These are phyloP conservation scores for Eucalyptus cloeziana DNA, from an alignment of 345 rosid species.

Conservation along the genomic window DNA sequence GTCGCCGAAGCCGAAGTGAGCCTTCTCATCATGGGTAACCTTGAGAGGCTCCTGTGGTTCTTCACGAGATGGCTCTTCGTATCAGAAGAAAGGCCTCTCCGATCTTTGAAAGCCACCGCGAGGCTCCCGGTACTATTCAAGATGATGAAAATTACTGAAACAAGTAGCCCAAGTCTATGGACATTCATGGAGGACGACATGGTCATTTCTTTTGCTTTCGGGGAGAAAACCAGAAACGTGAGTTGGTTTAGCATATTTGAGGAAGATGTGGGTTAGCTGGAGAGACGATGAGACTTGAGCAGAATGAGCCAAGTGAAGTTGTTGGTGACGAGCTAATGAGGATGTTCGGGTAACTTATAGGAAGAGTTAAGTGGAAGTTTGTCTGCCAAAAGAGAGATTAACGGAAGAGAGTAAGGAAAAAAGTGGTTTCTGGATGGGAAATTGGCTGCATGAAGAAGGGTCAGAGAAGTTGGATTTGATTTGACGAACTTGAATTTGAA, in stretches of 20 bases:
- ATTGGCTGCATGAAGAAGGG: neutral
- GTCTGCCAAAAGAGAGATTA: neutral
- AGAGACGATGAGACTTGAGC: neutral
- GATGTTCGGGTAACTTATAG: neutral
- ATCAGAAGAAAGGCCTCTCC: neutral
- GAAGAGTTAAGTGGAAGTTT: neutral
- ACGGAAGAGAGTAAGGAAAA: neutral
- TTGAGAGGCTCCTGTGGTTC: neutral
- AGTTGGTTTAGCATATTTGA: neutral
- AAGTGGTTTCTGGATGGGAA: neutral
- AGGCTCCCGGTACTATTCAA: neutral
- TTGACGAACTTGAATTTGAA: neutral
- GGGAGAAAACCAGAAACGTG: neutral
- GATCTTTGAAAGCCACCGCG: neutral
- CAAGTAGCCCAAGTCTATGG: neutral
- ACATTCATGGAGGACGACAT: neutral
- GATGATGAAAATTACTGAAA: neutral
- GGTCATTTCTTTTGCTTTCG: neutral
- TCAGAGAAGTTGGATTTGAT: neutral
- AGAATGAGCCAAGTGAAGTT: neutral
- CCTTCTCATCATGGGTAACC: neutral
- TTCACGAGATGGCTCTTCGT: neutral
- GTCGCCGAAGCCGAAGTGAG: neutral
- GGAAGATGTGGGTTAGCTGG: neutral
- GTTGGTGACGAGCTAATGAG: neutral